Evolutionary conservation across 352 stramenopile species (phyloP).

Genomic region (Aphanomyces euteiches): DNA sequence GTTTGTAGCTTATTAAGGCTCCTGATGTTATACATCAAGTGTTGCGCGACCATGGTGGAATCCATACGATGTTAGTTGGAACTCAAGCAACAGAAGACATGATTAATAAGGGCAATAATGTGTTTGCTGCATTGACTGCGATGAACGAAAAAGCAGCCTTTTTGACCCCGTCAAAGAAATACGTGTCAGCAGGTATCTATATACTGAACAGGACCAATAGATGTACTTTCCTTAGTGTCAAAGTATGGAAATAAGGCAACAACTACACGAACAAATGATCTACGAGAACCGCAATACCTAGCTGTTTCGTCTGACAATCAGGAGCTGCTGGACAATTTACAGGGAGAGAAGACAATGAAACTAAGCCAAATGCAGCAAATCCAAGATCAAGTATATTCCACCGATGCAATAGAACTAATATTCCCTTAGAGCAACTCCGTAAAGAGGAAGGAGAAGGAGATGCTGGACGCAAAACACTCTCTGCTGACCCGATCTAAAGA

Average conservation of each 20-base stretch:
- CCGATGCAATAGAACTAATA: not conserved
- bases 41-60: constrained; percentile 55
- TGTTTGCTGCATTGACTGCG: constrained; percentile 56
- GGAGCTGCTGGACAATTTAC: constrained; percentile 64
- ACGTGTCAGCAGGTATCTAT: constrained; percentile 63
- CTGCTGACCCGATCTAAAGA: constrained; percentile 59
- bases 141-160: constrained; percentile 67
- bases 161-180: constrained; percentile 83
- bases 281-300: constrained; percentile 61
- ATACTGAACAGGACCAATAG: not conserved
- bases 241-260: constrained; percentile 82
- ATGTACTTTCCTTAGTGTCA: constrained; percentile 42
- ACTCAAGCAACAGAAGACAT: constrained; percentile 68
- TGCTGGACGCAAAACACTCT: constrained; percentile 54
- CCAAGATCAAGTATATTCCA: constrained; percentile 51
- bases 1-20: constrained; percentile 60
- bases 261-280: constrained; percentile 80
- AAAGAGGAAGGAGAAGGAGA: constrained; percentile 60
- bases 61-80: constrained; percentile 77
- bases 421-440: constrained; percentile 48
- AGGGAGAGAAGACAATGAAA: constrained; percentile 47
- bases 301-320: constrained; percentile 74
- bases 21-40: constrained; percentile 81
- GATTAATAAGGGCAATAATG: constrained; percentile 61
- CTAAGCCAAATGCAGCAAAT: constrained; percentile 38